A percentile compares a stretch with the other conserved stretches of the same genome.
Conservation (phyloP, 805 yeast species). For the Lipomyces yamanashiensis region DNA sequence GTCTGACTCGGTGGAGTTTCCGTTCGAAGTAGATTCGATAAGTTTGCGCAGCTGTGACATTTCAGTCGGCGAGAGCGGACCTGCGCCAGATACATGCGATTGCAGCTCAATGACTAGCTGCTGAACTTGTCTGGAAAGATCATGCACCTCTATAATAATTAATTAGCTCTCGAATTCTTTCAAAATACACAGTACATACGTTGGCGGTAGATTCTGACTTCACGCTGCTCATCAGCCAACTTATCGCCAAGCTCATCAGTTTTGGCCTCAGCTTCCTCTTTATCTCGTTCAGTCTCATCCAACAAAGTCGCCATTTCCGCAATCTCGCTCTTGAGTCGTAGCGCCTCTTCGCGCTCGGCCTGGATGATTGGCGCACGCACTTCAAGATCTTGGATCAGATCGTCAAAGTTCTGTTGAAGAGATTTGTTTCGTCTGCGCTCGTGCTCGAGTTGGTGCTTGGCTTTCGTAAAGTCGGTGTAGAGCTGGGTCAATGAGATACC, state of each 20-base stretch:
- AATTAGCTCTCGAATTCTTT: slow-evolving; percentile 41
- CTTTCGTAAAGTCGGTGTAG: slow-evolving; percentile 63
- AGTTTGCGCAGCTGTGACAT: slow-evolving; percentile 54
- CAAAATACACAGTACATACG: slow-evolving; percentile 13
- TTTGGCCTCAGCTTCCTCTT: slow-evolving; percentile 46
- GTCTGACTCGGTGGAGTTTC: slow-evolving; percentile 56
- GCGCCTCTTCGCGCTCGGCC: slow-evolving; percentile 65
- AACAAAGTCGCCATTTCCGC: slow-evolving; percentile 59
- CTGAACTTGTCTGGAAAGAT: slow-evolving; percentile 83
- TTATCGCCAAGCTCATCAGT: slow-evolving; percentile 45
- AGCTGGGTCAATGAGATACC: slow-evolving; percentile 66
- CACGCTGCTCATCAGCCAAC: slow-evolving; percentile 43
- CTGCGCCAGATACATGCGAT: slow-evolving; percentile 60
- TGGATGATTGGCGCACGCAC: slow-evolving; percentile 74
- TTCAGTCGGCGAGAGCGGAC: slow-evolving; percentile 69
- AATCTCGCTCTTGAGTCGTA: slow-evolving; percentile 60
- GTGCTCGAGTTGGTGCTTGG: slow-evolving; percentile 67
- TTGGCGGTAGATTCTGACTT: slow-evolving; percentile 40
- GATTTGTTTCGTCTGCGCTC: slow-evolving; percentile 74
- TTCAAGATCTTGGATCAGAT: slow-evolving; percentile 76
- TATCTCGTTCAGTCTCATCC: slow-evolving; percentile 48
- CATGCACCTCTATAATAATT: slow-evolving; percentile 58
- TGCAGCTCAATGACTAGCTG: slow-evolving; percentile 63
- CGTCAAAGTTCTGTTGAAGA: slow-evolving; percentile 71
- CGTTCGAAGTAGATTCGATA: slow-evolving; percentile 43